phyloP scores from a whole-genome alignment of 768 basidiomycete species.

The Suillus discolor region DNA sequence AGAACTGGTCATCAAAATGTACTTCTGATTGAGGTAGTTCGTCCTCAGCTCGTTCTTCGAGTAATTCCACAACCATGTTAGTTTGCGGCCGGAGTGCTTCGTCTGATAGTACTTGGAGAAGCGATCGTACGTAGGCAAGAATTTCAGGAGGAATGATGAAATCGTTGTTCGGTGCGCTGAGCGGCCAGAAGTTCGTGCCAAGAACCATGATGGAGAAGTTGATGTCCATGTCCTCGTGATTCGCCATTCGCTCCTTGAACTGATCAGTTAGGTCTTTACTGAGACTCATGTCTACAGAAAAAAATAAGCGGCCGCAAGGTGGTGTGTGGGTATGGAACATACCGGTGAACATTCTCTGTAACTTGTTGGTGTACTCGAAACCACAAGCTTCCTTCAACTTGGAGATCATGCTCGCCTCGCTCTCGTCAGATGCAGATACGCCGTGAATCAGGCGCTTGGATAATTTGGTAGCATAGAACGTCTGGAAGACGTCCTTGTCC shows the following conservation, averaged over 20 bases:
- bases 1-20: conserved; percentile 93
- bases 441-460: conserved; percentile 91
- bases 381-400: conserved; percentile 97
- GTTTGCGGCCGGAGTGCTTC: conserved; percentile 92
- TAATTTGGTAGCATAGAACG: conserved; percentile 94
- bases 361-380: conserved; percentile 95
- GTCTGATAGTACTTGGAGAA: conserved; percentile 93
- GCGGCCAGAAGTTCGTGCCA: conserved; percentile 95
- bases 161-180: conserved; percentile 80
- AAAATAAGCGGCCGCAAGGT: conserved; percentile 5
- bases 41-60: conserved; percentile 96
- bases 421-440: conserved; percentile 93
- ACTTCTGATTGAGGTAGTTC: conserved; percentile 91
- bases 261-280: conserved; percentile 95
- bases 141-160: conserved; percentile 91
- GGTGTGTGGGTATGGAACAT: conserved; percentile 12
- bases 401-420: conserved; percentile 96
- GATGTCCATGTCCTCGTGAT: conserved; percentile 84
- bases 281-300: conserved; percentile 80
- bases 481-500: conserved; percentile 99
- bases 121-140: conserved; percentile 80
- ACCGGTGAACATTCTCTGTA: conserved; percentile 98
- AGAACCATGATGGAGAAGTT: conserved; percentile 93
- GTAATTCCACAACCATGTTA: conserved; percentile 99
- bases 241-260: conserved; percentile 93